Base-by-base conservation (phyloP, 805 yeast genomes). In the Wickerhamomyces mucosus region DNA sequence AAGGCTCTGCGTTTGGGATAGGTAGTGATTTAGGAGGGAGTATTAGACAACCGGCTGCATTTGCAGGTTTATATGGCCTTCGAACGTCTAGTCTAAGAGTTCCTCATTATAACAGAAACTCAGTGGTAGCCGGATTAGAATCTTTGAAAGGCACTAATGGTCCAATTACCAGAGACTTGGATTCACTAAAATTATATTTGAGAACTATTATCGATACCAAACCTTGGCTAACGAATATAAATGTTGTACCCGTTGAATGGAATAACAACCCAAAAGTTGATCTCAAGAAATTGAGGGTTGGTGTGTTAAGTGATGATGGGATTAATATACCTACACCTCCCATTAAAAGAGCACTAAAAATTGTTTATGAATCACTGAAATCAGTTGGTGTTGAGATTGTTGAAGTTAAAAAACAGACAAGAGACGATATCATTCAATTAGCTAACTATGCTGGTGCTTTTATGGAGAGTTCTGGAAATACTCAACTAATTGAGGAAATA, bases 11-110 rank as follows among this genome's bases (percentile, higher is more conserved):
- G 7, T 31, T 69, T 21, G 78, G 79, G 15, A 46, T 74, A 28
- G 78, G 78, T 12, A 61, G 69, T 11, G 77, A 71, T 41, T 64
- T 69, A 32, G 76, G 75, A 18, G 76, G 77, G 10, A 55, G 65
- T 12, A 56, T 70, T 21, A 54, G 76, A 32, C 57, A 59, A 26
- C 76, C 77, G 1, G 63, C 72, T 7, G 52, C 64, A 18, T 56
- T 51, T 37, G 57, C 59, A 26, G 61, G 63, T 28, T 35, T 62
- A 21, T 69, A 55, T 44, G 61, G 65, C 1, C 39, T 70, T 28
- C 59, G 59, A 40, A 72, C 75, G 1, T 51, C 69, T 4, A 55
- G 58, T 39, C 64, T 67, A n/a, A 41, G 75, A 39, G 50, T 67
- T 33, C 67, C 69, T 18, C 39, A 43, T 12, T 40, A 40, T 35